Conservation (phyloP, 805 yeast genomes). For the Saturnispora dispora region DNA sequence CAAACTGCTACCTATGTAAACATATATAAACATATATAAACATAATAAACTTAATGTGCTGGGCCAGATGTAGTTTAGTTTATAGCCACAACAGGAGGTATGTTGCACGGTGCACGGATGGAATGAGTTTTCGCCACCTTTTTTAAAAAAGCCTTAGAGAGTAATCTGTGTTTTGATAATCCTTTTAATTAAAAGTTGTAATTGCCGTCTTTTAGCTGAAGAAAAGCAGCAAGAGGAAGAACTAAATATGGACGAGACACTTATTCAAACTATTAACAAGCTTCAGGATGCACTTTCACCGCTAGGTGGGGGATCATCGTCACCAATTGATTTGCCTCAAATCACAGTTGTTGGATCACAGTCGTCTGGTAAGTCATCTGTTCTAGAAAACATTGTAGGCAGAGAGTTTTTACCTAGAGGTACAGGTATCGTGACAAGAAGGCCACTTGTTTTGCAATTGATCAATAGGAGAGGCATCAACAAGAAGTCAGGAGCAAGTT, state of each 20-base stretch:
- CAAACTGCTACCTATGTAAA: background rate
- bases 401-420: slow-evolving; percentile 89
- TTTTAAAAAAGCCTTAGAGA: background rate
- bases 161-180: background rate
- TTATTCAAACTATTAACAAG: slow-evolving; percentile 79
- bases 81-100: background rate
- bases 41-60: background rate
- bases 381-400: slow-evolving; percentile 83
- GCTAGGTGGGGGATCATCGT: slow-evolving; percentile 77
- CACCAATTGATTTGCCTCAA: slow-evolving; percentile 90
- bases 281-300: slow-evolving; percentile 97
- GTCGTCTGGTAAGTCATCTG: slow-evolving; percentile 83
- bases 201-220: background rate
- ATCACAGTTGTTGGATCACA: slow-evolving; percentile 94
- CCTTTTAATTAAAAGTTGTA: background rate
- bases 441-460: slow-evolving; percentile 77
- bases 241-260: slow-evolving; percentile 58
- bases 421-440: slow-evolving; percentile 84
- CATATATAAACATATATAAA: background rate
- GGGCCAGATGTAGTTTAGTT: background rate
- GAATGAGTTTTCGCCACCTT: background rate
- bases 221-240: background rate
- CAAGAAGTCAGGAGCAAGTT: slow-evolving; percentile 19
- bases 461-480: slow-evolving; percentile 41
- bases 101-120: background rate